Base-by-base conservation (phyloP, 345 rosid species). In the Xanthoceras sorbifolium region DNA sequence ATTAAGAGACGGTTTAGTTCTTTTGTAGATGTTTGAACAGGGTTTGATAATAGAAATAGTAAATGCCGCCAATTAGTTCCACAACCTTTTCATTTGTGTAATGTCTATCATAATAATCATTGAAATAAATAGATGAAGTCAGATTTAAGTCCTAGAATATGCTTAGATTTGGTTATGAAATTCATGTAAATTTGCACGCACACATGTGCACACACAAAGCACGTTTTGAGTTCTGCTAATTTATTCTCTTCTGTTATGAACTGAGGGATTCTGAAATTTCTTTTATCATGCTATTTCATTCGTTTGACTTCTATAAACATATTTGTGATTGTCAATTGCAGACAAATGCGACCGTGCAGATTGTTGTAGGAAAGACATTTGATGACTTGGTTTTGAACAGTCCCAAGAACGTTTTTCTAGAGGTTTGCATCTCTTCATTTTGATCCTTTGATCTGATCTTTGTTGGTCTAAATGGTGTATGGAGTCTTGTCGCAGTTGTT, bases 311-410 rank as follows among this genome's bases (percentile, higher is more conserved):
- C 74, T 73, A 32, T 3, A 72, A 46, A 20, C 23, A 38, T 50
- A 20, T 25, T 62, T 52, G 55, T 54, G 31, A 66, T 46, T 54
- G 2, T 68, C 62, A 77, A 85, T 75, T 81, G 84, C 88, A 91
- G 98, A 78, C 75, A 69, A 85, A 89, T 11, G 89, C 89, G 62
- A 89, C 72, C 40, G 65, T 91, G 76, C 79, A 79, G 85, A 74
- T 87, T 54, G 73, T 91, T 55, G 97, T 93, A 4, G 97, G 98
- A 73, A 94, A 94, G 88, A 88, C 93, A 71, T 87, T 91, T 82
- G 90, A 91, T 59, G 97, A 88, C 72, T 73, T 93, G 78, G 92
- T 94, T 55, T 80, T 94, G 77, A 87, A 80, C 77, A 92, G 88
- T 71, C 88, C 85, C 32, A 80, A 89, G 81, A 89, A 90, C 84